These are phyloP conservation scores for Calycina herbarum DNA, from an alignment of 2,329 filamentous ascomycete genomes.

Conservation along the genomic window DNA sequence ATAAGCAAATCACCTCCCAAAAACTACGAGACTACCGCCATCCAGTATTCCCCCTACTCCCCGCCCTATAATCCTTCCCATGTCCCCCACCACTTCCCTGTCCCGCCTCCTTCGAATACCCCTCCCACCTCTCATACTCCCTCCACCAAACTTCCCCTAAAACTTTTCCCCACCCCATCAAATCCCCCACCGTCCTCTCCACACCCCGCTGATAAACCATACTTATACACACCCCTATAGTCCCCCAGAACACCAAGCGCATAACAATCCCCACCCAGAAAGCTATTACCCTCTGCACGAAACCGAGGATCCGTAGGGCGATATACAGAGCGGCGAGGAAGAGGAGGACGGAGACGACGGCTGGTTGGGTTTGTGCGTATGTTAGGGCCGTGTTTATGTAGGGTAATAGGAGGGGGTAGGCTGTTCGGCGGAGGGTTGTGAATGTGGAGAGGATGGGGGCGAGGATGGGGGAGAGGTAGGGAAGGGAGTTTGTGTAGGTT, in stretches of 20 bases:
- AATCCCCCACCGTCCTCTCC: slow-evolving; percentile 63
- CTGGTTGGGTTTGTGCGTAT: slow-evolving; percentile 29
- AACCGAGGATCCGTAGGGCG: slow-evolving; percentile 63
- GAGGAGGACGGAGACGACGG: slow-evolving; percentile 51
- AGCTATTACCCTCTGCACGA: slow-evolving; percentile 69
- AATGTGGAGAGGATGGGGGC: slow-evolving; percentile 7
- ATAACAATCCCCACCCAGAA: slow-evolving; percentile 74
- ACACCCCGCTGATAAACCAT: slow-evolving; percentile 66
- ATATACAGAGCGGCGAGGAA: slow-evolving; percentile 64
- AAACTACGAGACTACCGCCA: neutral
- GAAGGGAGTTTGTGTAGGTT: slow-evolving; percentile 25
- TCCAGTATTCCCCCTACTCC: neutral
- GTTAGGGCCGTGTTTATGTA: slow-evolving; percentile 20
- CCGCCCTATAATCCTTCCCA: slow-evolving; percentile 23
- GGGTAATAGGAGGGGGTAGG: slow-evolving; percentile 27
- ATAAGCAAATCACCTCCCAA: neutral
- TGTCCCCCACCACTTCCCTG: slow-evolving; percentile 25
- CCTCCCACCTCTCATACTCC: slow-evolving; percentile 60
- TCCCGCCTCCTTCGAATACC: slow-evolving; percentile 30
- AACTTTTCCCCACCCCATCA: slow-evolving; percentile 49
- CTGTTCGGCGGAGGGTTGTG: neutral
- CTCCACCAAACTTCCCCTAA: slow-evolving; percentile 55
- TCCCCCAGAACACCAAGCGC: slow-evolving; percentile 63
- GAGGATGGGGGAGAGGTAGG: slow-evolving; percentile 26
- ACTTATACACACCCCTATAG: slow-evolving; percentile 53